Conservation (phyloP, 2,329 filamentous ascomycete species). For the Colletotrichum ledebouriae region DNA sequence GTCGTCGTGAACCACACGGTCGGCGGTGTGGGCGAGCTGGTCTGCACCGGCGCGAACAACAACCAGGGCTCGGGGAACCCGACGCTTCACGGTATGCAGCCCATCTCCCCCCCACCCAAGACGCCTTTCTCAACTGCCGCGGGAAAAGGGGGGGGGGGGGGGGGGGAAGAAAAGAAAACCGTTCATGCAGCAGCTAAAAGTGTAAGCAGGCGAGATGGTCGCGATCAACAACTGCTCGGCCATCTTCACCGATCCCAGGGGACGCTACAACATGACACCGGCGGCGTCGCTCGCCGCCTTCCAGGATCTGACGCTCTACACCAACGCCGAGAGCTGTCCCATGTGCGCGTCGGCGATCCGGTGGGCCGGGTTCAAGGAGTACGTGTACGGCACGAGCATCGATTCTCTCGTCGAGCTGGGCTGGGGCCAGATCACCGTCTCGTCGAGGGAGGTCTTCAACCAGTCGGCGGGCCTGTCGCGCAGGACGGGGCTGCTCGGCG, state of each 20-base stretch:
- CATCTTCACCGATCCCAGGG: constrained; percentile 60
- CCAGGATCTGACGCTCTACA: constrained; percentile 63
- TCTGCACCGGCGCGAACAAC: constrained; percentile 65
- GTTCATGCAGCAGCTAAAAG: neutral
- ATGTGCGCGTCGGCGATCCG: constrained; percentile 71
- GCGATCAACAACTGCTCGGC: constrained; percentile 67
- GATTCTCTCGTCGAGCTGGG: constrained; percentile 59
- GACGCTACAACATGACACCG: constrained; percentile 58
- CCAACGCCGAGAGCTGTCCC: constrained; percentile 69
- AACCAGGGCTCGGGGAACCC: constrained; percentile 62
- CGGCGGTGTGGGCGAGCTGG: constrained; percentile 56
- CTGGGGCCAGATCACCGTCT: constrained; percentile 65
- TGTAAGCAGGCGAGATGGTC: constrained; percentile 62
- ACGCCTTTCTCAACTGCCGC: neutral
- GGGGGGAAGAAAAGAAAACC: too few relatives aligned
- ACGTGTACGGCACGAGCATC: constrained; percentile 67
- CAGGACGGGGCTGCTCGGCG: constrained; percentile 56
- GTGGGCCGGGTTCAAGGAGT: constrained; percentile 68
- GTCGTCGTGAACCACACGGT: constrained; percentile 69
- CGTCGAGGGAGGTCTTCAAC: constrained; percentile 60
- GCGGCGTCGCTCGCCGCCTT: constrained; percentile 60
- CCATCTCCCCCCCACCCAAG: neutral
- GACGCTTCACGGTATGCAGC: constrained; percentile 60
- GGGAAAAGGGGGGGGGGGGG: neutral
- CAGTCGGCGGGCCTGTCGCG: constrained; percentile 54